Evolutionary conservation across 768 basidiomycete genomes (phyloP).

Genomic region (Auriscalpium vulgare): DNA sequence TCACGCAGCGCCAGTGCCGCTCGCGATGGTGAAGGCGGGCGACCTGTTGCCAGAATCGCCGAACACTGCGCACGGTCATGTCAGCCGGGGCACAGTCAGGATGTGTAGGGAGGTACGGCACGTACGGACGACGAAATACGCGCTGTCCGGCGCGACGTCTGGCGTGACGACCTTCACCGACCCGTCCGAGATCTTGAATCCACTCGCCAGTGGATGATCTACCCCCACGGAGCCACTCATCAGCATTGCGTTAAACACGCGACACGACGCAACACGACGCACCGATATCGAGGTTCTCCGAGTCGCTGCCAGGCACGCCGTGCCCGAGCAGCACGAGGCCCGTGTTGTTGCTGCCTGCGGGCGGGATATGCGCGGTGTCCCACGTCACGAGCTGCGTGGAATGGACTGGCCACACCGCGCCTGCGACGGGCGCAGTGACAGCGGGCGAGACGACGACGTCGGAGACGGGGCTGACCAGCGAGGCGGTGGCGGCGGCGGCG

Average conservation of each 20-base stretch:
- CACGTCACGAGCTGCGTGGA: not conserved
- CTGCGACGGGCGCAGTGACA: not conserved
- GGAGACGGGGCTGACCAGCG: not conserved
- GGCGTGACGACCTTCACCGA: not conserved
- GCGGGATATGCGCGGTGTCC: not conserved
- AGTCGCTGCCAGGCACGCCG: not conserved
- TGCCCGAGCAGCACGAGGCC: not conserved
- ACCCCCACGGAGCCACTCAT: not conserved
- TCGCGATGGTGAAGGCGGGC: conserved; percentile 23
- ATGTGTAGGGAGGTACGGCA: not conserved
- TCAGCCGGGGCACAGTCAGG: not conserved
- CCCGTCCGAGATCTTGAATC: not conserved
- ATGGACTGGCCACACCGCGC: conserved; percentile 3
- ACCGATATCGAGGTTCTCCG: not conserved
- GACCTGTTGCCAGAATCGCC: conserved; percentile 32
- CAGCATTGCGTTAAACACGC: not conserved
- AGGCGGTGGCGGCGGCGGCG: not conserved
- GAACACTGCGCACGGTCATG: conserved; percentile 18
- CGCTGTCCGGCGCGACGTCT: not conserved
- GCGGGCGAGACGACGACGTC: conserved; percentile 1
- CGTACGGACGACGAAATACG: not conserved
- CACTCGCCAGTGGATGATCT: conserved; percentile 3
- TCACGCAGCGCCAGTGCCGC: not conserved
- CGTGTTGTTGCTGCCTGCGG: not conserved
- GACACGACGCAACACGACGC: not conserved